A percentile compares a stretch with the other conserved stretches of the same genome.
These are phyloP conservation scores for Strobilomyces confusus DNA, from an alignment of 768 basidiomycete genomes.

Conservation along the genomic window DNA sequence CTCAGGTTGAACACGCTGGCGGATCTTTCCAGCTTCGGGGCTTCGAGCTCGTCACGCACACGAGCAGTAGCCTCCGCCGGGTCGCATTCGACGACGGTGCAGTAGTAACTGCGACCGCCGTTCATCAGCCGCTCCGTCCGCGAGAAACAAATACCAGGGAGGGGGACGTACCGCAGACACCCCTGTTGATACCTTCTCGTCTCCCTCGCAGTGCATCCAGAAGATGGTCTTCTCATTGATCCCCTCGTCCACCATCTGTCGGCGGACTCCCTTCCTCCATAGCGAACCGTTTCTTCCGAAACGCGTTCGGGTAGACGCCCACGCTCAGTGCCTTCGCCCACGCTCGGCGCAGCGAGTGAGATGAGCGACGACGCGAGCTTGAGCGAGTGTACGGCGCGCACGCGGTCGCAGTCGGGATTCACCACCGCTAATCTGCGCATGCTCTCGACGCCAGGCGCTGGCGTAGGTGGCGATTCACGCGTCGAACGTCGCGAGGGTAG, in stretches of 20 bases:
- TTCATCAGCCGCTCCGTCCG: conserved; percentile 4
- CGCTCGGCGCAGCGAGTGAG: conserved; percentile 49
- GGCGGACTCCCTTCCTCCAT: conserved; percentile 90
- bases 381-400: conserved; percentile 64
- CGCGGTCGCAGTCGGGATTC: conserved; percentile 96
- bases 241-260: conserved; percentile 55
- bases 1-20: conserved; percentile 95
- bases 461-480: conserved; percentile 66
- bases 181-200: conserved; percentile 95
- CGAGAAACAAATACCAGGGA: neutral
- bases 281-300: conserved; percentile 83
- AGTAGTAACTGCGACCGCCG: conserved; percentile 71
- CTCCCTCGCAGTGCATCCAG: conserved; percentile 63
- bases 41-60: conserved; percentile 83
- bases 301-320: conserved; percentile 90
- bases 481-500: conserved; percentile 63
- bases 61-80: conserved; percentile 70
- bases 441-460: conserved; percentile 35
- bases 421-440: conserved; percentile 84
- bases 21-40: conserved; percentile 93
- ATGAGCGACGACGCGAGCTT: conserved; percentile 64
- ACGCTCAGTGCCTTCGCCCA: conserved; percentile 71
- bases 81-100: conserved; percentile 90
- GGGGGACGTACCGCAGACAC: conserved; percentile 66
- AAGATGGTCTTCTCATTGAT: conserved; percentile 62